phyloP scores from a whole-genome alignment of 176 grass and related monocot species.

The Raddia guianensis region DNA sequence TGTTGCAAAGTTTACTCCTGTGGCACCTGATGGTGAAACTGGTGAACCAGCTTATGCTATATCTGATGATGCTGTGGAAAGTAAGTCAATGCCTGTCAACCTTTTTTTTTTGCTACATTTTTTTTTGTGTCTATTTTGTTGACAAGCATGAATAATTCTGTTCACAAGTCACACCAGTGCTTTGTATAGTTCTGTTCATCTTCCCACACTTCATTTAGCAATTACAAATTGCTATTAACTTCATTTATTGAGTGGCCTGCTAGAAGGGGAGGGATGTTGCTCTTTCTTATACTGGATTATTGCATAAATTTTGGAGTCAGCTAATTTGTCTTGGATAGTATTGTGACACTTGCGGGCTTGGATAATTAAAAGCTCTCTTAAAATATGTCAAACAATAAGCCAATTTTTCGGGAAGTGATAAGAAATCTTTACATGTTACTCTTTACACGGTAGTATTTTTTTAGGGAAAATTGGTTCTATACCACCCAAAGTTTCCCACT shows the following conservation, averaged over 20 bases:
- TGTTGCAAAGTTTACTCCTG: conserved; percentile 90
- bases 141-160: background rate
- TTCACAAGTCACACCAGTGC: background rate
- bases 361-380: background rate
- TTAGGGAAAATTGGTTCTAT: background rate
- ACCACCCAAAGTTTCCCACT: too few relatives aligned
- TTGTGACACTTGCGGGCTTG: background rate
- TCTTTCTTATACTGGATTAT: conserved; percentile 13
- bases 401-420: background rate
- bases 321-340: conserved; percentile 25
- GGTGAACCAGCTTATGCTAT: conserved; percentile 83
- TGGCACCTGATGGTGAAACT: conserved; percentile 83
- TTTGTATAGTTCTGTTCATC: background rate
- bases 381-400: conserved; percentile 9
- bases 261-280: background rate
- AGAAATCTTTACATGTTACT: background rate
- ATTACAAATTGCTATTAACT: background rate
- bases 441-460: background rate
- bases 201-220: background rate
- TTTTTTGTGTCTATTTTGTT: conserved; percentile 1
- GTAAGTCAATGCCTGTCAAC: conserved; percentile 53
- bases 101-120: background rate
- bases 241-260: conserved; percentile 1
- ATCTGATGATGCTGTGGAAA: conserved; percentile 77
- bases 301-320: conserved; percentile 6